Evolutionary conservation across 768 basidiomycete genomes (phyloP), one percentile per base, ranked within the genome.

Genomic region (Tulasnella sp.): DNA sequence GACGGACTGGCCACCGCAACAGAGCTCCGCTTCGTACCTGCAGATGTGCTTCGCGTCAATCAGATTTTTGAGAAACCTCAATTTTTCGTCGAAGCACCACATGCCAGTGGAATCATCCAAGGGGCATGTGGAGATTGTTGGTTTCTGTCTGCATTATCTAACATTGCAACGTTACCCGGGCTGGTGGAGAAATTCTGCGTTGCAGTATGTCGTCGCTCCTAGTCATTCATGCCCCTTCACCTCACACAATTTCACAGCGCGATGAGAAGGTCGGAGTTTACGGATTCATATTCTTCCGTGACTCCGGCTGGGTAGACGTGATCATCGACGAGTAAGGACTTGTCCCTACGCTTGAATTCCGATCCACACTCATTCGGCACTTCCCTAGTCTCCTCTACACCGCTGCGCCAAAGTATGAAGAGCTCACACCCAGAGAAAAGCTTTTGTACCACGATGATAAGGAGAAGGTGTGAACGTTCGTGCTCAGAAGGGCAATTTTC

Each of bases 281-380:
- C 59, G 79, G 78, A 1, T 81, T 77, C 64, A 71, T 80, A 46
- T 79, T 81, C 65, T 77, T 74, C 65, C 68, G 77, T 2, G 78
- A 79, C 63, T 67, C 67, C 39, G 67, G 69, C 25, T 80, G 78
- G 78, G 74, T 74, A 11, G 69, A 72, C 11, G 71, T 80, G 6
- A 72, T 81, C 58, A 72, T 80, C 52, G 79, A 81, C 62, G 79
- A 81, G 77, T 79, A 59, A 35, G 76, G 68, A 6, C 25, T 37
- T 17, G 9, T 19, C 36, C 15, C 57, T 8, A 11, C 12, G 15
- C 12, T 58, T 58, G 8, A 37, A 11, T 36, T 14, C 8, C 31
- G 14, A 58, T 7, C 40, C 57, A n/a, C 21, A 49, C 34, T 29
- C n/a, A 49, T n/a, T 7, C n/a, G 8, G 6, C 6, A 59, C 25